Conservation (phyloP, 2,329 filamentous ascomycete genomes). For the Fusarium torreyae region DNA sequence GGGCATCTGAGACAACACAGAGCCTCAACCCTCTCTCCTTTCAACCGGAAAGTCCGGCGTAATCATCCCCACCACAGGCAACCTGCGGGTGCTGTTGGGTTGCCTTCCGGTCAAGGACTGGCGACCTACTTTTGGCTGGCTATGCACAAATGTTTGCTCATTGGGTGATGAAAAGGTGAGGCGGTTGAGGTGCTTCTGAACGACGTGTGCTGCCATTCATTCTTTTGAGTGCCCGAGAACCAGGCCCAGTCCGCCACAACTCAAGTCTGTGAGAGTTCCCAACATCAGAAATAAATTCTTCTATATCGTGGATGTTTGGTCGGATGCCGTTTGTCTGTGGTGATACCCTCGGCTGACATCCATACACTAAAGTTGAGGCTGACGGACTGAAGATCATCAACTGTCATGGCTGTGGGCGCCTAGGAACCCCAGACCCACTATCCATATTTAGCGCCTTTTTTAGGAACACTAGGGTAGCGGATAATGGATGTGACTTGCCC, state of each 20-base stretch:
- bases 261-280: neutral
- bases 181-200: constrained; percentile 10
- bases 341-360: constrained; percentile 5
- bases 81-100: neutral
- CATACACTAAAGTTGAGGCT: constrained; percentile 26
- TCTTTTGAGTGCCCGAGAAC: constrained; percentile 1
- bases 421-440: constrained; percentile 22
- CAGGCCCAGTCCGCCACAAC: neutral
- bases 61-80: constrained; percentile 1
- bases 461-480: constrained; percentile 10
- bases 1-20: constrained; percentile 1
- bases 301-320: constrained; percentile 4
- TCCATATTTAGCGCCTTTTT: neutral
- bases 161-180: constrained; percentile 23
- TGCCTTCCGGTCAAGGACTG: neutral
- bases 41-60: neutral
- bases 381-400: constrained; percentile 24
- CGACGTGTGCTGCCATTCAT: neutral
- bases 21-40: neutral
- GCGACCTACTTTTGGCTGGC: neutral
- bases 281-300: neutral
- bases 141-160: neutral
- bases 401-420: constrained; percentile 15
- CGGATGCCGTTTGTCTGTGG: constrained; percentile 13
- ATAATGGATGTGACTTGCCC: constrained; percentile 12